Base-by-base conservation (phyloP, 148 eudicot genomes). In the Diospyros lotus region DNA sequence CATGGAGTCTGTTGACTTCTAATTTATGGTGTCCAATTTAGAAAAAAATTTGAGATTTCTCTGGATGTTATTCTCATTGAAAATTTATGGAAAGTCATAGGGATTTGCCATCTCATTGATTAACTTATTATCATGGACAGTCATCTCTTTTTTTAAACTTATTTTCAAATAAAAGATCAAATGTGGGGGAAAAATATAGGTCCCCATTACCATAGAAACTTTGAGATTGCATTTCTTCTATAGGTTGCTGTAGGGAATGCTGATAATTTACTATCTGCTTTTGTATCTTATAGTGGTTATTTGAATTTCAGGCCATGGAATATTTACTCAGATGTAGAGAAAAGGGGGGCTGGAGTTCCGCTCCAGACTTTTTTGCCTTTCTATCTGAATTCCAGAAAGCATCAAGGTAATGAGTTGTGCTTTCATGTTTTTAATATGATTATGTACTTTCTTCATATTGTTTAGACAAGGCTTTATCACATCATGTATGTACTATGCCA, bases 331-430 rank as follows among this genome's bases (percentile, higher is more conserved):
- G 73, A 66, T 90, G 96, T 73, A 83, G 86, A 83, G 86, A 90
- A 78, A 86, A 80, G 79, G 89, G 86, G 11, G 96, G 92, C 48
- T 75, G 72, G 75, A 87, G 91, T 84, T 91, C 95, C 52, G 55
- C 94, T 15, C 41, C 68, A 14, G 96, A 90, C 52, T 92, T 95
- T 58, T 84, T 80, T 69, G 60, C 75, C 18, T 89, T 95, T 76
- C 83, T 92, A 53, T 77, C 83, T 9, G 96, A 88, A 51, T 95
- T 95, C 84, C 98, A 95, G 83, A 90, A 89, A 83, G 96, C 87
- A 67, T 95, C 98, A 61, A 85, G 98, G 98, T 95, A 83, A 42
- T 73, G 76, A 5, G 50, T 42, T 11, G n/a, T 40, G 55, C 44
- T 12, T 8, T 18, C 42, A 56, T 79, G 39, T 40, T 74, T 64